Conservation (phyloP, 768 basidiomycete species). For the Rhizopogon vinicolor region DNA sequence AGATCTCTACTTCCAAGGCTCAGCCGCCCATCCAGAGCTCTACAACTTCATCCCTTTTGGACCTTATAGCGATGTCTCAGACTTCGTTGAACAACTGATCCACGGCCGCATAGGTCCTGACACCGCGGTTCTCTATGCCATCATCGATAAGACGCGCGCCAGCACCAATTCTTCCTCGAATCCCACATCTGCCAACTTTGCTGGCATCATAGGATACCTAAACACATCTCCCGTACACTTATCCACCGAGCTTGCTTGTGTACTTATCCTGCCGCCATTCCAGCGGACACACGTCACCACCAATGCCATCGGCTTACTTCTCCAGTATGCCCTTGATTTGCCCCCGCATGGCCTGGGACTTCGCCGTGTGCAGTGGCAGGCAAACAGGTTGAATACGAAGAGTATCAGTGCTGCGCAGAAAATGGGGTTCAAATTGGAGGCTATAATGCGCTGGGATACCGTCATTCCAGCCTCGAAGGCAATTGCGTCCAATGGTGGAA, state of each 20-base stretch:
- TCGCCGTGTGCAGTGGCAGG: conserved; percentile 59
- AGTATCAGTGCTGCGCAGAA: conserved; percentile 48
- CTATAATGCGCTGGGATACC: conserved; percentile 41
- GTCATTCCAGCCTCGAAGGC: conserved; percentile 33
- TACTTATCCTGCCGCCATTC: conserved; percentile 52
- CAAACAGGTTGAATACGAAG: conserved; percentile 41
- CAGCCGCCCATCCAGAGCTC: conserved; percentile 32
- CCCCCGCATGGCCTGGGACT: conserved; percentile 47
- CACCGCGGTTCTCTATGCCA: conserved; percentile 40
- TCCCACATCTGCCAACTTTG: conserved; percentile 26
- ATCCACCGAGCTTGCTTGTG: conserved; percentile 50
- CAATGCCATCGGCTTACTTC: conserved; percentile 45
- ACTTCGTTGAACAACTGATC: conserved; percentile 33
- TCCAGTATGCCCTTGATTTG: conserved; percentile 43
- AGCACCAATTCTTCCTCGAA: neutral
- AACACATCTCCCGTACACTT: conserved; percentile 39
- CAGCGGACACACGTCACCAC: conserved; percentile 63
- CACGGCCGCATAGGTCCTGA: conserved; percentile 31
- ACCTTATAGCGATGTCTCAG: conserved; percentile 35
- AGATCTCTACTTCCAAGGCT: conserved; percentile 31
- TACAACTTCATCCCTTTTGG: conserved; percentile 48
- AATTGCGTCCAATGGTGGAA: conserved; percentile 30
- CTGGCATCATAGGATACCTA: conserved; percentile 50
- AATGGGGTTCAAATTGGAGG: conserved; percentile 59
- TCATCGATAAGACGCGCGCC: conserved; percentile 45